Evolutionary conservation across 1,284 basidiomycete species (phyloP), one percentile per base, ranked within the genome.

Genomic region (Leccinum cinnamomeum): DNA sequence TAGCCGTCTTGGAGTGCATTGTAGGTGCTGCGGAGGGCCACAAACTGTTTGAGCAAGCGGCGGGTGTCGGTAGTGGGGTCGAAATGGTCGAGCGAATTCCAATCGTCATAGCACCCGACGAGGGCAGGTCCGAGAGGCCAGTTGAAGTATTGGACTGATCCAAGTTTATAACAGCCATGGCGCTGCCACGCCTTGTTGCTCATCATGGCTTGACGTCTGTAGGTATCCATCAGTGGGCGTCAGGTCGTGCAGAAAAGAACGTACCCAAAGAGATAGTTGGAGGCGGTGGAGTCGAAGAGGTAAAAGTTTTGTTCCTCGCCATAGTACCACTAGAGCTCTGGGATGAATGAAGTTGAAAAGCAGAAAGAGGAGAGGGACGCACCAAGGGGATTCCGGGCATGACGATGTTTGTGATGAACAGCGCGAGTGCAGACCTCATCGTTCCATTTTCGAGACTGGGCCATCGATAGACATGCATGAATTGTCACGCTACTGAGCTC

Each of bases 291-390:
- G 71, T 96, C 94, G 68, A 84, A 92, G 3, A 93, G 67, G 72
- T 95, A 95, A 73, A 95, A 87, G 65, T 85, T 88, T 73, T 95
- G 92, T 72, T 95, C 94, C 75, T 96, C 94, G 46, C 94, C 94
- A 72, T 94, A 96, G 78, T 82, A 96, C 59, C 84, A 76, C 89
- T 91, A 65, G 4, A 55, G 12, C 10, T 2, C 23, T 33, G 18
- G 33, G 59, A 50, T 67, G 41, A 68, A 59, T 60, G 35, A 60
- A 20, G 20, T n/a, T 25, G 25, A 57, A 51, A 25, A 23, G 54
- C 25, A 23, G 50, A 56, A 2, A 16, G 50, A 44, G 7, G 20
- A 50, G 20, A 58, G 37, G 44, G 51, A 57, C 85, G 28, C 66
- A 91, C 86, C 73, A 95, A 76, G 14, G 93, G 84, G 56, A 95